Evolutionary conservation across 108 stramenopile genomes (phyloP).

Genomic region (Cyclostephanos tholiformis): DNA sequence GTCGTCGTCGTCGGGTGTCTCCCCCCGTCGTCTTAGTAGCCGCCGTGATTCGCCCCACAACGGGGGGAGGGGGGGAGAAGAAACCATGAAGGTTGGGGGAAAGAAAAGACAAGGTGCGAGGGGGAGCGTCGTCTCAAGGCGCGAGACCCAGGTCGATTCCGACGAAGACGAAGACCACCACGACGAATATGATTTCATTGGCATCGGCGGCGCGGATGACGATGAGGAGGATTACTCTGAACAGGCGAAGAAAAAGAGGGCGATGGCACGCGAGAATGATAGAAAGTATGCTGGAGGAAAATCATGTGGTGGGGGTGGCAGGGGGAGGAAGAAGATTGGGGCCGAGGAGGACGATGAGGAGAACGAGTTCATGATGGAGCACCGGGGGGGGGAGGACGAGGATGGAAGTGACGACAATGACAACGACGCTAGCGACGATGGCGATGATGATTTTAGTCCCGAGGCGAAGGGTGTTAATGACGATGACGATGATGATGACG

Average conservation of each 20-base stretch:
- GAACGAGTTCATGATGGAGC: not conserved
- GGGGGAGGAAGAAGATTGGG: not conserved
- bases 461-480: not conserved
- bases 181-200: not conserved
- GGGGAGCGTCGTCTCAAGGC: too few species aligned
- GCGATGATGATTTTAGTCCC: not conserved
- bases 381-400: not conserved
- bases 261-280: not conserved
- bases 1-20: too few species aligned
- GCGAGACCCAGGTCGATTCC: too few species aligned
- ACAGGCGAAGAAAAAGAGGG: not conserved
- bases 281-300: not conserved
- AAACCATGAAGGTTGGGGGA: too few species aligned
- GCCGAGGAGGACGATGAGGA: not conserved
- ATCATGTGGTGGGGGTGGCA: not conserved
- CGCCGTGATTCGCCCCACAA: too few species aligned
- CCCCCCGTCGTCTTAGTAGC: too few species aligned
- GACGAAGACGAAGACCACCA: not conserved
- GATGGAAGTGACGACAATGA: not conserved
- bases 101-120: too few species aligned
- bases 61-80: too few species aligned
- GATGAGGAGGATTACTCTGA: conserved; percentile 1
- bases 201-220: not conserved
- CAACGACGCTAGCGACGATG: not conserved
- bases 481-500: not conserved